Evolutionary conservation across 257 asterid genomes (phyloP), one percentile per base, ranked within the genome.

Genomic region (Verbena officinalis): DNA sequence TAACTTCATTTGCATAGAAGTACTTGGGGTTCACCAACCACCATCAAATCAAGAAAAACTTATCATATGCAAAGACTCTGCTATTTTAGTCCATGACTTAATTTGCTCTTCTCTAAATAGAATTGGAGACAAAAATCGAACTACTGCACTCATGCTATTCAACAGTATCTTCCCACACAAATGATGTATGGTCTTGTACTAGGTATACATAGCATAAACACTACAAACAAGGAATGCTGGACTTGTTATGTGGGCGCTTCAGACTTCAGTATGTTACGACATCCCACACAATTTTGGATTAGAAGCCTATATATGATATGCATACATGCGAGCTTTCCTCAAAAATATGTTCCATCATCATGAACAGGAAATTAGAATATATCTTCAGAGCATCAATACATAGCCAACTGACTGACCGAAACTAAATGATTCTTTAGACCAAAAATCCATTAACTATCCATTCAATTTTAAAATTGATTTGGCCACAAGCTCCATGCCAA

Each of bases 21-120:
- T 52, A 64, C 56, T 58, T 44, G 44, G 50, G 50, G 13, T 13
- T 53, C 63, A 65, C 31, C 22, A 23, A 20, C 38, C 56, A 71
- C 64, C 22, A 36, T 53, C 61, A 65, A 67, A 36, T 62, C 33
- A 71, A 56, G 55, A 51, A 53, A 49, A 74, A 36, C 33, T 36
- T 21, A n/a, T 19, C 21, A 13, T 30, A 54, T 39, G 48, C 66
- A 36, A 60, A 60, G 24, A 21, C 21, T 51, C 30, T 19, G 46
- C 14, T 46, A n/a, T 58, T 42, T 21, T 52, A 24, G 14, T 45
- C 44, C 44, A 51, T 36, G 10, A 36, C 11, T 36, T 36, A 36
- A 36, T 16, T 59, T 63, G 39, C 40, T 49, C 69, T 64, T 52
- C 59, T 22, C 62, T 16, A 57, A 10, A 21, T 20, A 36, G 40